Conservation (phyloP, 208 protist genomes). For the Leishmania lainsoni region DNA sequence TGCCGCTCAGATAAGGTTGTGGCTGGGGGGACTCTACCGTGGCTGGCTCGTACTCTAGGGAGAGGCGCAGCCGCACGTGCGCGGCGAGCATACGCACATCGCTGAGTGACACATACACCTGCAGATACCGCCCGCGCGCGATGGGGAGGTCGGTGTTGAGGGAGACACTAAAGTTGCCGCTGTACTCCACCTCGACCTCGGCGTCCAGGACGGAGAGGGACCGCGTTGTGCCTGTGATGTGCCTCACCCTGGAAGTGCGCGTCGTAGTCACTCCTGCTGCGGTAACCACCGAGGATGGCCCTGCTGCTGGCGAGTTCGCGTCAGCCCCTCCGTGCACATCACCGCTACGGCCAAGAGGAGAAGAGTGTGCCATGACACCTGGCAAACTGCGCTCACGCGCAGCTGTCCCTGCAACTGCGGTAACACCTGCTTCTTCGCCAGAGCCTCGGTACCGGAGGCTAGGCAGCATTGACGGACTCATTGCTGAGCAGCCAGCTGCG, state of each 20-base stretch:
- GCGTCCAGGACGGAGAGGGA: conserved; percentile 55
- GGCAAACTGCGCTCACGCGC: conserved; percentile 13
- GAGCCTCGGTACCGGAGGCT: background rate
- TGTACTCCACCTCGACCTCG: conserved; percentile 85
- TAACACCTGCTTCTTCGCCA: background rate
- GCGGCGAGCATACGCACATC: conserved; percentile 51
- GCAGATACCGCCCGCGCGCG: conserved; percentile 68
- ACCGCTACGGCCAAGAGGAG: background rate
- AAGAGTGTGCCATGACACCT: conserved; percentile 2
- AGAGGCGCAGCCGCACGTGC: conserved; percentile 56
- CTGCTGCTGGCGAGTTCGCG: background rate
- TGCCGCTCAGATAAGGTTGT: conserved; percentile 66
- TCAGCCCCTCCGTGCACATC: background rate
- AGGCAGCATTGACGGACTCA: background rate
- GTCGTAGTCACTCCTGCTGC: background rate
- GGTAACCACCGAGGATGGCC: background rate
- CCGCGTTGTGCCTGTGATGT: conserved; percentile 25
- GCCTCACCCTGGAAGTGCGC: background rate
- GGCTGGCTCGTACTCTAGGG: conserved; percentile 63
- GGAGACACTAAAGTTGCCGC: conserved; percentile 61
- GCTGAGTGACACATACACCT: conserved; percentile 64
- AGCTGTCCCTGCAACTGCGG: background rate
- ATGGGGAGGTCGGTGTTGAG: conserved; percentile 75
- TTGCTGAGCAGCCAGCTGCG: background rate
- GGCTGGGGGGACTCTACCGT: conserved; percentile 66